Evolutionary conservation across 2,329 filamentous ascomycete species (phyloP).

Genomic region (Alternaria triticina): DNA sequence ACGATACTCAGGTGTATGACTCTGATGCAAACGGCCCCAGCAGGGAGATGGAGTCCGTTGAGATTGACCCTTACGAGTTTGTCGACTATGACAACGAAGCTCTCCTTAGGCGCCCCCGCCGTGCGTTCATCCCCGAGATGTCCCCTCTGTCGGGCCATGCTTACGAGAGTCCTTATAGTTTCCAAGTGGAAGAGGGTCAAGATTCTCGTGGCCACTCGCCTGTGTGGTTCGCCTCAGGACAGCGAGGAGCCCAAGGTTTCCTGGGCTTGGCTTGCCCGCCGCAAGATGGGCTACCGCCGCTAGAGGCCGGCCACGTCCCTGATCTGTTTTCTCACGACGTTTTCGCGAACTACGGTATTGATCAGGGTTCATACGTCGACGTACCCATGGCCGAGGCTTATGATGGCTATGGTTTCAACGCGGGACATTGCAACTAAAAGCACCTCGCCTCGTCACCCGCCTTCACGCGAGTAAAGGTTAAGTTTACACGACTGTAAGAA

Average conservation of each 20-base stretch:
- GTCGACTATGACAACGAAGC: not conserved
- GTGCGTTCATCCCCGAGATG: not conserved
- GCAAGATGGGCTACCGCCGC: not conserved
- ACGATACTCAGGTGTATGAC: not conserved
- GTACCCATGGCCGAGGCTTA: not conserved
- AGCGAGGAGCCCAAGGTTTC: not conserved
- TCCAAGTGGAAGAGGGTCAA: not conserved
- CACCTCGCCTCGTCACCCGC: not conserved
- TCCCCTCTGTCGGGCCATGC: not conserved
- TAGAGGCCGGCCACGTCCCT: not conserved
- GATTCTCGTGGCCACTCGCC: not conserved
- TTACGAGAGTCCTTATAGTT: not conserved
- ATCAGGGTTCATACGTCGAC: not conserved
- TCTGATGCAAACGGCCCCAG: not conserved
- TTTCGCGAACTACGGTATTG: not conserved
- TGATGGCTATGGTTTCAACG: not conserved
- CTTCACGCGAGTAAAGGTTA: not conserved
- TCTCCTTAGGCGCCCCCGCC: not conserved
- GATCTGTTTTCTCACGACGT: not conserved
- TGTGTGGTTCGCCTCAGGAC: not conserved
- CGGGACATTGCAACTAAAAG: not conserved
- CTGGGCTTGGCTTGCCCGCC: not conserved
- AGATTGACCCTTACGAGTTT: not conserved
- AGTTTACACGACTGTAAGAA: not conserved
- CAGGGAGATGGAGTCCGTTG: not conserved